A percentile compares a stretch with the other conserved stretches of the same genome.
Evolutionary conservation across 78 protist species (phyloP).

Genomic region (Dictyostelium citrinum): DNA sequence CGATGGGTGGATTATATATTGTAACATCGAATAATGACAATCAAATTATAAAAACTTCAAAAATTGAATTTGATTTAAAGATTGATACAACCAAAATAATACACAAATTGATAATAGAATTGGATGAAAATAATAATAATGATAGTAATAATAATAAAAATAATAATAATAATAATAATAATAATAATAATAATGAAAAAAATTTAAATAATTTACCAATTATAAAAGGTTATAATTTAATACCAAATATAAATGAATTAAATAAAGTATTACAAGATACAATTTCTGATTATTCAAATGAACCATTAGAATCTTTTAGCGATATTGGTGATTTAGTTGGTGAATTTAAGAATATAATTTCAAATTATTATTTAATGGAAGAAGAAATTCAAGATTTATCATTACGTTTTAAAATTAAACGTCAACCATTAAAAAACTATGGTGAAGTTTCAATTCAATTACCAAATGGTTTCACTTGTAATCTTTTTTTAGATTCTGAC

Average conservation of each 20-base stretch:
- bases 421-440: neutral
- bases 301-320: neutral
- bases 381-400: slow-evolving; percentile 2
- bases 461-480: neutral
- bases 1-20: neutral
- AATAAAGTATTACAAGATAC: neutral
- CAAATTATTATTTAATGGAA: neutral
- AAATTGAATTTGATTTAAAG: slow-evolving; percentile 1
- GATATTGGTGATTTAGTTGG: neutral
- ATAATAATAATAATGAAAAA: neutral
- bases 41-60: neutral
- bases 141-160: neutral
- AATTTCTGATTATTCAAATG: neutral
- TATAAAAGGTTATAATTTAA: neutral
- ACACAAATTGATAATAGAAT: neutral
- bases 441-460: neutral
- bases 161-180: neutral
- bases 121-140: neutral
- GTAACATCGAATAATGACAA: neutral
- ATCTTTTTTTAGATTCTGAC: slow-evolving; percentile 1
- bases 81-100: neutral
- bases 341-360: neutral
- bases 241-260: neutral
- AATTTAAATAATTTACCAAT: neutral
- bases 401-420: neutral